Evolutionary conservation across 2,329 filamentous ascomycete species (phyloP).

Genomic region (Orbilia javanica): DNA sequence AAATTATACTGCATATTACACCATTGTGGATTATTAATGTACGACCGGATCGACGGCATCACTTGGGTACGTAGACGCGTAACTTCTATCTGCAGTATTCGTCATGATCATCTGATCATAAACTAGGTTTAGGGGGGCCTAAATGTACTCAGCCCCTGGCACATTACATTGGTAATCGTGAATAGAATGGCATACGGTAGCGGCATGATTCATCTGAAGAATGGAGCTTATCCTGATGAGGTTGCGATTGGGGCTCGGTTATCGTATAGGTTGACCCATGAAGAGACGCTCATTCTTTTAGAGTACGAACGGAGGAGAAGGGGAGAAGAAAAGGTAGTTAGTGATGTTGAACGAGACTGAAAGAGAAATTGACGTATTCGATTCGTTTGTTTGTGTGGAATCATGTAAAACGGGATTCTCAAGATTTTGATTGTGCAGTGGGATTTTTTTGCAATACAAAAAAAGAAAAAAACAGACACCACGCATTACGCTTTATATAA

Average conservation of each 20-base stretch:
- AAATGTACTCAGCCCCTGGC: not conserved
- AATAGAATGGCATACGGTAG: not conserved
- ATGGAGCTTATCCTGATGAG: not conserved
- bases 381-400: not conserved
- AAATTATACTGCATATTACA: not conserved
- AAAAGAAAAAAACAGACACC: not conserved
- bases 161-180: not conserved
- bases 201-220: not conserved
- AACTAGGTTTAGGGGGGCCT: not conserved
- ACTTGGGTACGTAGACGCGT: not conserved
- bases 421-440: too few relatives aligned
- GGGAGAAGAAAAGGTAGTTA: not conserved
- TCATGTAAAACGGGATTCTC: not conserved
- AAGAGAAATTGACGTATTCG: not conserved
- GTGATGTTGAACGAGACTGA: not conserved
- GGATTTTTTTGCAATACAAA: not conserved
- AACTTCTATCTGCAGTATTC: not conserved
- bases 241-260: not conserved
- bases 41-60: not conserved
- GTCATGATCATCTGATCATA: not conserved
- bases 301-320: not conserved
- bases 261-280: constrained; percentile 8
- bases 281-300: constrained; percentile 19
- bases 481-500: constrained; percentile 1
- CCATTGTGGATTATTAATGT: not conserved